Conservation (phyloP, 1,284 basidiomycete species). For the Mycosarcoma maydis region DNA sequence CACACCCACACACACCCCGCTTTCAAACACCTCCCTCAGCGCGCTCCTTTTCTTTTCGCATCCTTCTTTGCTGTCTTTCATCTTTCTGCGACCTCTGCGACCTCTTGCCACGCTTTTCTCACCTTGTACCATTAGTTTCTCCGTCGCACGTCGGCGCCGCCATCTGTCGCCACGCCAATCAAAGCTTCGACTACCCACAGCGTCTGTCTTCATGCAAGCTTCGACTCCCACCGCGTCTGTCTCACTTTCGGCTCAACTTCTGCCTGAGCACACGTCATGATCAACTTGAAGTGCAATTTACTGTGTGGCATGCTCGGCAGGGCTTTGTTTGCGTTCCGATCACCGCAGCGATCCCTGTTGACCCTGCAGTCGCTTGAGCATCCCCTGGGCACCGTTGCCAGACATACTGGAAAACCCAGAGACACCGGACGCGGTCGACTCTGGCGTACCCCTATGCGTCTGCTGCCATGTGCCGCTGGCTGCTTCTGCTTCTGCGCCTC, state of each 20-base stretch:
- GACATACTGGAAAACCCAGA: slow-evolving; percentile 32
- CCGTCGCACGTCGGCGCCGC: too few species aligned
- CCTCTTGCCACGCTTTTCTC: neutral
- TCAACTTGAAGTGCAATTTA: too few species aligned
- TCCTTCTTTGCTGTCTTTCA: neutral
- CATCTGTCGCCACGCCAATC: too few species aligned
- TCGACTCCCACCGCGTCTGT: too few species aligned
- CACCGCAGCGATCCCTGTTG: slow-evolving; percentile 14
- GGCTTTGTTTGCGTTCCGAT: too few species aligned
- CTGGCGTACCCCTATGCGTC: slow-evolving; percentile 26
- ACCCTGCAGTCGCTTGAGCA: slow-evolving; percentile 28
- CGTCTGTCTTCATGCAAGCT: too few species aligned
- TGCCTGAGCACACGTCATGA: too few species aligned
- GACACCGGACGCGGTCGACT: slow-evolving; percentile 18
- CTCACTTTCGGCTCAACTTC: too few species aligned
- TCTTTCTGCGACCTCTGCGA: neutral
- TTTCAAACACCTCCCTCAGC: neutral
- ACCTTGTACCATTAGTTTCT: neutral
- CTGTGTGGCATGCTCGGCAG: too few species aligned
- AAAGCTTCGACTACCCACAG: too few species aligned
- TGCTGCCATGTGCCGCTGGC: neutral
- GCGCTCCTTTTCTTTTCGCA: neutral
- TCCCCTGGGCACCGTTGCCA: slow-evolving; percentile 26
- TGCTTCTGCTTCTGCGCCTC: neutral
- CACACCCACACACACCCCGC: neutral